Conservation (phyloP, 352 stramenopile species). For the Phytophthora pluvialis region DNA sequence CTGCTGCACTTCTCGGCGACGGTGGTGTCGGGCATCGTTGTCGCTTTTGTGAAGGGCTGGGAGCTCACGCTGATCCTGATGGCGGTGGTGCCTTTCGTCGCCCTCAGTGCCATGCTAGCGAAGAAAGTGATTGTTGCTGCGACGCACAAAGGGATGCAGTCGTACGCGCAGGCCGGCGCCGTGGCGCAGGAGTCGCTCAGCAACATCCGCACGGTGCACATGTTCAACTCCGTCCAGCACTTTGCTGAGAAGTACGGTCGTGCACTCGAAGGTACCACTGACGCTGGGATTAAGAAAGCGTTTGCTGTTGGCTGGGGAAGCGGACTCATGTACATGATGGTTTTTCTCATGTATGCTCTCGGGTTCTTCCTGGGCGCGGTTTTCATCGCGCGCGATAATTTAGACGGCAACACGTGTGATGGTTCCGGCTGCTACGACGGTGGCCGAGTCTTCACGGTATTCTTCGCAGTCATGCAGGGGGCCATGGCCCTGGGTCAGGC, state of each 20-base stretch:
- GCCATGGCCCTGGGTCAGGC: conserved; percentile 50
- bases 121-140: conserved; percentile 34
- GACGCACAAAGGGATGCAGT: conserved; percentile 29
- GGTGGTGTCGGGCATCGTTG: conserved; percentile 44
- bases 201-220: conserved; percentile 67
- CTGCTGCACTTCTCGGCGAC: conserved; percentile 45
- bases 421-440: conserved; percentile 48
- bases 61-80: conserved; percentile 61
- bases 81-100: conserved; percentile 51
- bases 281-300: conserved; percentile 45
- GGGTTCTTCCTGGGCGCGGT: conserved; percentile 63
- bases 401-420: conserved; percentile 34
- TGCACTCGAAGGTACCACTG: conserved; percentile 33
- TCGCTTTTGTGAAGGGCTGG: conserved; percentile 59
- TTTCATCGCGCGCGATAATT: conserved; percentile 30
- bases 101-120: conserved; percentile 25
- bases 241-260: conserved; percentile 49
- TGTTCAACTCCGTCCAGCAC: conserved; percentile 53
- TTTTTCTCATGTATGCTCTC: conserved; percentile 54
- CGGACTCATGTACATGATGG: conserved; percentile 47
- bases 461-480: conserved; percentile 51
- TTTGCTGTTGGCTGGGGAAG: conserved; percentile 45
- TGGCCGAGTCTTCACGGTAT: conserved; percentile 51
- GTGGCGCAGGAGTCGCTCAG: conserved; percentile 56
- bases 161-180: conserved; percentile 45